Percentiles rank a stretch among this genome's conserved stretches.
These are phyloP conservation scores for Monosporascus ibericus DNA, from an alignment of 2,329 filamentous ascomycete species.

Conservation along the genomic window DNA sequence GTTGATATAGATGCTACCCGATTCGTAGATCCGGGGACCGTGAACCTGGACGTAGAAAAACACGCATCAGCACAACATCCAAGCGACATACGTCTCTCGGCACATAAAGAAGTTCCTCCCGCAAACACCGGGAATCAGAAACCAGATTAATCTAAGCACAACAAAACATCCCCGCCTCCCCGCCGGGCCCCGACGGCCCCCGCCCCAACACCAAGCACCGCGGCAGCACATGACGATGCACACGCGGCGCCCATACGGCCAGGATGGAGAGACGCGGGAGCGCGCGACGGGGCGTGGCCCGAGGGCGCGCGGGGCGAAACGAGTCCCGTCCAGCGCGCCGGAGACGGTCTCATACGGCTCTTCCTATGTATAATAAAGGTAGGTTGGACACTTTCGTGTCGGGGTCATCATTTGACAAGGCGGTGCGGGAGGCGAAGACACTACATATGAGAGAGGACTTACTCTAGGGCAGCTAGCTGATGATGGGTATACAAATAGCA, in stretches of 20 bases:
- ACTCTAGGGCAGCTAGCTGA: too few species aligned
- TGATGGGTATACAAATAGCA: too few species aligned
- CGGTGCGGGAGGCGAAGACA: too few species aligned
- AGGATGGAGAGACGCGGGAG: conserved; percentile 7
- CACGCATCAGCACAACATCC: not conserved
- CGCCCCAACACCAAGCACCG: conserved; percentile 15
- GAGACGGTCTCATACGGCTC: conserved; percentile 29
- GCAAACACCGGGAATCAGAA: conserved; percentile 14
- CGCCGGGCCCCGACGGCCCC: conserved; percentile 11
- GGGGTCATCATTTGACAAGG: conserved; percentile 23
- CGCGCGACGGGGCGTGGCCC: conserved; percentile 15
- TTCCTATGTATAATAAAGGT: conserved; percentile 24
- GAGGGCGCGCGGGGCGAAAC: conserved; percentile 10
- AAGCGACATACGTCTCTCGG: too few species aligned
- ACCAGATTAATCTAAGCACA: conserved; percentile 26
- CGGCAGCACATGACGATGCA: conserved; percentile 31
- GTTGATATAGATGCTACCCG: too few species aligned
- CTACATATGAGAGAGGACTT: too few species aligned
- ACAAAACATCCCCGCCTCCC: conserved; percentile 26
- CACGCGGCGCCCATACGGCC: conserved; percentile 22
- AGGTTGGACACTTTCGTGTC: conserved; percentile 29
- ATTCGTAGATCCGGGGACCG: not conserved
- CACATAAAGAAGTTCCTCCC: too few species aligned
- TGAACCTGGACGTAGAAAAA: not conserved
- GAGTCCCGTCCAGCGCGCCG: conserved; percentile 5